Evolutionary conservation across 768 basidiomycete genomes (phyloP).

Genomic region (Lactarius tabidus): DNA sequence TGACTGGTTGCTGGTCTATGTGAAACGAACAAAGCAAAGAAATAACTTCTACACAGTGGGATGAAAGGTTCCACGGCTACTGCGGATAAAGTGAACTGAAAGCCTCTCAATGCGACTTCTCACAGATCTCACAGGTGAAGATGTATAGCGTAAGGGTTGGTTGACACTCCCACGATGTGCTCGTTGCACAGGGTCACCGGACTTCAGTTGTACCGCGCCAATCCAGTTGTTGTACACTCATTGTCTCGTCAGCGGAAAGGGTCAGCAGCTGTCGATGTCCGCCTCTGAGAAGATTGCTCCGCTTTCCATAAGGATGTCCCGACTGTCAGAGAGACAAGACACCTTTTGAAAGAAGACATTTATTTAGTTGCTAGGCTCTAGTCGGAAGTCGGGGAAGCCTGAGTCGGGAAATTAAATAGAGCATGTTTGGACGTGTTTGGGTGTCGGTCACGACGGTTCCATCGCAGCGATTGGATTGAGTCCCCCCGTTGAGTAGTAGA

Average conservation of each 20-base stretch:
- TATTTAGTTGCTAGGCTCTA: background rate
- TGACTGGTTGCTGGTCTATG: background rate
- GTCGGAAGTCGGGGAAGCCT: background rate
- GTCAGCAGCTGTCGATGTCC: background rate
- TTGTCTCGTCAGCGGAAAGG: background rate
- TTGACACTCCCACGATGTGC: background rate
- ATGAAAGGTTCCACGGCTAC: background rate
- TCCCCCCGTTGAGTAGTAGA: conserved; percentile 3
- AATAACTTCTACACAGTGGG: background rate
- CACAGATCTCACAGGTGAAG: background rate
- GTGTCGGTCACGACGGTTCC: conserved; percentile 2
- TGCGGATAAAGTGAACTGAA: background rate
- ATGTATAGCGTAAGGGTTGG: background rate
- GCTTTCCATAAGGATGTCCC: background rate
- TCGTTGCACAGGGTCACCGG: no score
- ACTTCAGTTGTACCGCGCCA: background rate
- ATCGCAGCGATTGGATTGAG: background rate
- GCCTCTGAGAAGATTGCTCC: background rate
- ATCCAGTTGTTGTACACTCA: background rate
- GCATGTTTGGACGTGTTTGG: conserved; percentile 22
- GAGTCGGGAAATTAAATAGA: background rate
- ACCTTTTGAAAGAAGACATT: background rate
- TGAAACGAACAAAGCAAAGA: background rate
- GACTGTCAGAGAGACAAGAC: background rate
- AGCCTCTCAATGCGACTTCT: background rate